These are phyloP conservation scores for Clausena lansium DNA, from an alignment of 345 rosid species.

Conservation along the genomic window DNA sequence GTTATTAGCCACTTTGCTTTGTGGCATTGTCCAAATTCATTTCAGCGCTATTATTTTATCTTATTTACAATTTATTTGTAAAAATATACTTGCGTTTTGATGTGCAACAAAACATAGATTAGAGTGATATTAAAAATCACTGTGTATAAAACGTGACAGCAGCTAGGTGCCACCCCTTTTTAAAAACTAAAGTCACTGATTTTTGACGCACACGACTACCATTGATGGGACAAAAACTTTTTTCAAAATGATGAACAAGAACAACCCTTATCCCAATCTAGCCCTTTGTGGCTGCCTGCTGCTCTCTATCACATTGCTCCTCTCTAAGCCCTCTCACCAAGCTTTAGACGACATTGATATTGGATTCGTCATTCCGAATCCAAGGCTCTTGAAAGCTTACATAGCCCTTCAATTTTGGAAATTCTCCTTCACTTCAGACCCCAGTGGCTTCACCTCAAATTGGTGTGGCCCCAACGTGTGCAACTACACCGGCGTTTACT, in stretches of 20 bases:
- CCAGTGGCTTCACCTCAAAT: constrained; percentile 53
- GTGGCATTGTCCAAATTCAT: no score
- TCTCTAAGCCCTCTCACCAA: constrained; percentile 22
- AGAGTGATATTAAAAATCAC: neutral
- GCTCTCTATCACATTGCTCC: constrained; percentile 16
- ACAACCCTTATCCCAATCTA: constrained; percentile 3
- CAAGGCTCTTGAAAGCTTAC: constrained; percentile 67
- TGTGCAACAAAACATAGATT: neutral
- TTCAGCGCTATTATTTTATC: no score
- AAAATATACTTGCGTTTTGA: neutral
- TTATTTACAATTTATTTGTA: no score
- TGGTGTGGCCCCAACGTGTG: constrained; percentile 87
- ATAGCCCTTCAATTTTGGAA: constrained; percentile 80
- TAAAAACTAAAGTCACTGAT: neutral
- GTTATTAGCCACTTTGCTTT: no score
- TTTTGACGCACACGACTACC: neutral
- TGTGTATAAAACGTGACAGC: neutral
- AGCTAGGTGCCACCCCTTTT: neutral
- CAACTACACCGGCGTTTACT: constrained; percentile 82
- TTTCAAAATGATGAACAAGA: constrained; percentile 20
- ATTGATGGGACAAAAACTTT: neutral
- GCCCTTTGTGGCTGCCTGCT: constrained; percentile 10
- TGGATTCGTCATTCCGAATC: constrained; percentile 32
- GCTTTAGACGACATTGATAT: neutral
- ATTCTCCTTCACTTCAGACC: constrained; percentile 61